Percentiles rank a stretch among this genome's conserved stretches.
phyloP scores from a whole-genome alignment of 2,329 filamentous ascomycete species.

The Fusarium tupiense region DNA sequence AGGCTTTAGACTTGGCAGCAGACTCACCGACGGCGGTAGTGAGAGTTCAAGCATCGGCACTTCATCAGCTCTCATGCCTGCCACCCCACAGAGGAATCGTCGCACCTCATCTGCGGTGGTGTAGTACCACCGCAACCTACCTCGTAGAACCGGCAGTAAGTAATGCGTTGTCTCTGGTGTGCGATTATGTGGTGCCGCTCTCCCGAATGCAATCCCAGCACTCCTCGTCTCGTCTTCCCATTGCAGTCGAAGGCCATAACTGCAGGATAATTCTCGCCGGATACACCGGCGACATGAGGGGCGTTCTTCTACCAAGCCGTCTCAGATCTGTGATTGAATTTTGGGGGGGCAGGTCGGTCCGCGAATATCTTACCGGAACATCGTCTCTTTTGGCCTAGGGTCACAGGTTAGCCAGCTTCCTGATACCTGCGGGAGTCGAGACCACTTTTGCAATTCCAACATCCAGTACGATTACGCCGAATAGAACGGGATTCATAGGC shows the following conservation, averaged over 20 bases:
- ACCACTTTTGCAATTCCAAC: not conserved
- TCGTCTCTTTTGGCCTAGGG: not conserved
- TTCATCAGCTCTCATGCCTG: not conserved
- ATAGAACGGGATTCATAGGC: not conserved
- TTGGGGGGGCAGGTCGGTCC: not conserved
- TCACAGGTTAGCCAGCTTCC: not conserved
- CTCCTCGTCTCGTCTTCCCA: not conserved
- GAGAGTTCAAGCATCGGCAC: not conserved
- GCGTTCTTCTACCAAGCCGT: not conserved
- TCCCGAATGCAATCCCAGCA: not conserved
- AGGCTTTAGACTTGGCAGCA: not conserved
- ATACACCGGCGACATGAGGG: slow-evolving; percentile 33
- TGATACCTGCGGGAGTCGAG: not conserved
- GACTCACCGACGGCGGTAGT: not conserved
- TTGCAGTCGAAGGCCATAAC: not conserved
- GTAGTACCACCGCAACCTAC: not conserved
- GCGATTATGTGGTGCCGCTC: not conserved
- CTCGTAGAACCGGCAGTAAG: not conserved
- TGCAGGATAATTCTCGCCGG: not conserved
- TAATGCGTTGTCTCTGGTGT: not conserved
- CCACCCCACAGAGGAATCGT: not conserved
- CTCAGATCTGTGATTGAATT: not conserved
- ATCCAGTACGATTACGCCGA: not conserved
- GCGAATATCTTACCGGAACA: not conserved
- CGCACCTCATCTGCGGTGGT: not conserved